These are phyloP conservation scores for Sanghuangporus sanghuang DNA, from an alignment of 1,284 basidiomycete genomes.

Conservation along the genomic window DNA sequence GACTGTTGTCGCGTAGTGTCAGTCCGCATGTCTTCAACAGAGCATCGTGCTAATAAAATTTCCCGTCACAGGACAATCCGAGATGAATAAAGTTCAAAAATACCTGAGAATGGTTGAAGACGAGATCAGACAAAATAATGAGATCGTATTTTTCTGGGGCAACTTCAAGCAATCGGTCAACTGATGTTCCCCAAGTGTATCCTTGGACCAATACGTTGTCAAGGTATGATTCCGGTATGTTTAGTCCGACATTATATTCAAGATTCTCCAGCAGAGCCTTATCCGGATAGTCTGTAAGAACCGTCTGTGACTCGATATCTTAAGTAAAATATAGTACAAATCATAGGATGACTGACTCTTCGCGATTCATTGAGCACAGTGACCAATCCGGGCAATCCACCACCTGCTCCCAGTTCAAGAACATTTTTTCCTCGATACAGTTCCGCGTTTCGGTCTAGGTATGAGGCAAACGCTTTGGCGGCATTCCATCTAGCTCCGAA, in stretches of 20 bases:
- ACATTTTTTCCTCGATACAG: constrained; percentile 46
- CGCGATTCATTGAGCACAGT: constrained; percentile 63
- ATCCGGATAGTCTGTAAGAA: constrained; percentile 94
- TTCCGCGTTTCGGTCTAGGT: constrained; percentile 54
- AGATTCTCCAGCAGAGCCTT: constrained; percentile 76
- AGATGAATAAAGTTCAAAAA: constrained; percentile 10
- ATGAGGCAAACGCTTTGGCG: constrained; percentile 68
- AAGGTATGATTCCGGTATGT: constrained; percentile 36
- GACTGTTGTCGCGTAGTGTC: constrained; percentile 26
- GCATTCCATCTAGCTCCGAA: constrained; percentile 75
- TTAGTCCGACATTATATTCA: constrained; percentile 59
- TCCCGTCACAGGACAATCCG: background rate
- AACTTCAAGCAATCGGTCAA: constrained; percentile 43
- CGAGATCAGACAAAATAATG: constrained; percentile 87
- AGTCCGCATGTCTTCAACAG: constrained; percentile 73
- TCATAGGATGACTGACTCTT: constrained; percentile 33
- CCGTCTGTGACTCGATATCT: constrained; percentile 44
- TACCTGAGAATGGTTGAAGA: constrained; percentile 86
- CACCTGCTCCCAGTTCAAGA: constrained; percentile 91
- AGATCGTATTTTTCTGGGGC: constrained; percentile 53
- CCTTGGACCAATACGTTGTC: constrained; percentile 56
- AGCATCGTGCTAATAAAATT: constrained; percentile 63
- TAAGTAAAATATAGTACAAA: constrained; percentile 12
- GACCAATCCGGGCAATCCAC: constrained; percentile 81
- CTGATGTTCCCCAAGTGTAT: constrained; percentile 85